A percentile compares a stretch with the other conserved stretches of the same genome.
Conservation (phyloP, 345 rosid genomes). For the Populus nigra region DNA sequence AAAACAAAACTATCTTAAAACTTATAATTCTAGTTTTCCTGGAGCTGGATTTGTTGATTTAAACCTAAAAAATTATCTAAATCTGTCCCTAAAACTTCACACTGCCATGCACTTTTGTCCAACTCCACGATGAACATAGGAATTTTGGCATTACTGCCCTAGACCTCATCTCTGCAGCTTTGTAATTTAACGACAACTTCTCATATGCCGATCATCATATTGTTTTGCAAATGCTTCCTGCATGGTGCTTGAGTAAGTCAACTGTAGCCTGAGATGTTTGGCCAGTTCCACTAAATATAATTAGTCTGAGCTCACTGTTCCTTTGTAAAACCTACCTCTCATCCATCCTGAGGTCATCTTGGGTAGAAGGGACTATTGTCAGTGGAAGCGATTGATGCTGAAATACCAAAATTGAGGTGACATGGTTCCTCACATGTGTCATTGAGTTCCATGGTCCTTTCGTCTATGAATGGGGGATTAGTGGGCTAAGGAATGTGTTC, state of each 20-base stretch:
- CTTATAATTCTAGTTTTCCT: neutral
- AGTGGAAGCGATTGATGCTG: constrained; percentile 58
- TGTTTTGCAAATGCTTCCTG: neutral
- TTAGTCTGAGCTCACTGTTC: neutral
- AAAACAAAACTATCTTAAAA: neutral
- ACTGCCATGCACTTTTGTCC: neutral
- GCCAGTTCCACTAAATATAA: neutral
- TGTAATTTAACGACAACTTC: neutral
- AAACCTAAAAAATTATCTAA: neutral
- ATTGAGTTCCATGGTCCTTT: constrained; percentile 70
- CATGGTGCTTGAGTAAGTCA: neutral
- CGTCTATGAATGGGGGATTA: constrained; percentile 85
- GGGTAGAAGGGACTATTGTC: constrained; percentile 65
- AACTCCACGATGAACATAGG: neutral
- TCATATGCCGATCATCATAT: neutral
- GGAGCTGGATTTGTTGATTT: neutral
- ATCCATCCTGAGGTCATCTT: constrained; percentile 43
- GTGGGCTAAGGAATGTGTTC: constrained; percentile 65
- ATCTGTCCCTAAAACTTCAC: neutral
- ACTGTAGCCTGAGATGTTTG: neutral
- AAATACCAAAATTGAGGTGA: constrained; percentile 34
- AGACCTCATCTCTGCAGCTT: constrained; percentile 1
- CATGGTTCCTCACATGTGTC: constrained; percentile 39
- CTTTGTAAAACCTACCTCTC: neutral
- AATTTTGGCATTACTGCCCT: neutral